A percentile compares a stretch with the other conserved stretches of the same genome.
These are phyloP conservation scores for Suillus subaureus DNA, from an alignment of 768 basidiomycete species.

Conservation along the genomic window DNA sequence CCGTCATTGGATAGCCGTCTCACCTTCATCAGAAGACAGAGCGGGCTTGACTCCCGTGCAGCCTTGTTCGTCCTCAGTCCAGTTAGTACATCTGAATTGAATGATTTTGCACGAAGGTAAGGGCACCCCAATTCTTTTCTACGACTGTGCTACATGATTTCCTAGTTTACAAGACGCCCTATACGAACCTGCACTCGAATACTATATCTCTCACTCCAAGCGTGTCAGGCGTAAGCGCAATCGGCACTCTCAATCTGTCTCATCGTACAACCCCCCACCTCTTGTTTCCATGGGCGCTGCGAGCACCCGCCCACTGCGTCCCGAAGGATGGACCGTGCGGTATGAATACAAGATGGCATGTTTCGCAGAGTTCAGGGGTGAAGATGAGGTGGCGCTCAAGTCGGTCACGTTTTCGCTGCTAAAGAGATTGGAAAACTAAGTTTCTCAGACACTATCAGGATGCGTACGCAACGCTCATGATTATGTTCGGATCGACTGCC, in stretches of 20 bases:
- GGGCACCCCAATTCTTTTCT: constrained; percentile 1
- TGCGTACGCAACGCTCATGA: constrained; percentile 78
- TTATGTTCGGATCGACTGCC: constrained; percentile 88
- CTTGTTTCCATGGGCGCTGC: constrained; percentile 44
- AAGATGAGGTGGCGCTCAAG: constrained; percentile 92
- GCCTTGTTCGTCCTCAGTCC: constrained; percentile 95
- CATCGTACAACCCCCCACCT: constrained; percentile 50
- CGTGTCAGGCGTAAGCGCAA: constrained; percentile 89
- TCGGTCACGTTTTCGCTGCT: constrained; percentile 40
- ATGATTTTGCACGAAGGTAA: constrained; percentile 86
- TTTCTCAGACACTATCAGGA: constrained; percentile 86
- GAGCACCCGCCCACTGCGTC: constrained; percentile 60
- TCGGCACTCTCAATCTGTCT: constrained; percentile 64
- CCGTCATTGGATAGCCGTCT: constrained; percentile 80
- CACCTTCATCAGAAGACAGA: constrained; percentile 85
- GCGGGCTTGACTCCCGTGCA: constrained; percentile 87
- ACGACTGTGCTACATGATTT: constrained; percentile 6
- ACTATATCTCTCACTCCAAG: constrained; percentile 92
- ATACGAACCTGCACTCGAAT: constrained; percentile 88
- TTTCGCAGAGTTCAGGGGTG: constrained; percentile 93
- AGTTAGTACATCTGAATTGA: constrained; percentile 80
- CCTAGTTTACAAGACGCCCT: constrained; percentile 84
- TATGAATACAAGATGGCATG: constrained; percentile 98
- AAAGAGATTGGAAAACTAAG: constrained; percentile 16
- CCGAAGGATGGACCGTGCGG: constrained; percentile 93